Percentiles rank a stretch among this genome's conserved stretches.
phyloP scores from a whole-genome alignment of 305 asterid genomes.

The Fraxinus greggii region DNA sequence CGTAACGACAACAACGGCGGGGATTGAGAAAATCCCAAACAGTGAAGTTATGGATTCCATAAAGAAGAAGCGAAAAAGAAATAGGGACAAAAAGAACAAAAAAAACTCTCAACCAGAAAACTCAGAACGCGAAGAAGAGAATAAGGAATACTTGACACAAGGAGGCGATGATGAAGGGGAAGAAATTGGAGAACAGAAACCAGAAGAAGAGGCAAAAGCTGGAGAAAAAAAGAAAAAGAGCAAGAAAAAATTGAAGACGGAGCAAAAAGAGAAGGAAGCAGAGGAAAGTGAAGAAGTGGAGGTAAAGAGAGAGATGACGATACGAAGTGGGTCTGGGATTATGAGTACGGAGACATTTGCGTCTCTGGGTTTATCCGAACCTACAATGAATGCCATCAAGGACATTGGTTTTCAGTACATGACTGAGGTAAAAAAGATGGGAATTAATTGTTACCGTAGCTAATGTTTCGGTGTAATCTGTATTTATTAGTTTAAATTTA shows the following conservation, averaged over 20 bases:
- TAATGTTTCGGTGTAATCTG: neutral
- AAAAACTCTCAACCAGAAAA: neutral
- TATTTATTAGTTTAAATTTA: neutral
- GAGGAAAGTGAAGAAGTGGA: constrained; percentile 21
- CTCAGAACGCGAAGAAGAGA: constrained; percentile 25
- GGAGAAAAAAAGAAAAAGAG: constrained; percentile 17
- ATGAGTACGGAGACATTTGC: constrained; percentile 71
- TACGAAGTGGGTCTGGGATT: constrained; percentile 57
- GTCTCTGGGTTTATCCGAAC: constrained; percentile 52
- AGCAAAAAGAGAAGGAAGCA: constrained; percentile 13
- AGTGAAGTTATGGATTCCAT: neutral
- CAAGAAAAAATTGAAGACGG: constrained; percentile 12
- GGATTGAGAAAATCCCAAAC: neutral
- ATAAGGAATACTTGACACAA: constrained; percentile 1
- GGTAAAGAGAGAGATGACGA: constrained; percentile 38
- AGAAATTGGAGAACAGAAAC: constrained; percentile 16
- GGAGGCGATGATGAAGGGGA: constrained; percentile 2
- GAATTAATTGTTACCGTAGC: neutral
- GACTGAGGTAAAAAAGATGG: constrained; percentile 67
- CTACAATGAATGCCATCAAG: constrained; percentile 63
- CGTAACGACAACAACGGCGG: neutral
- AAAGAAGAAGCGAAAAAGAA: neutral
- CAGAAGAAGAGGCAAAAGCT: constrained; percentile 15
- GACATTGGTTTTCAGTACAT: constrained; percentile 71
- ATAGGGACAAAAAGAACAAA: neutral